Percentiles rank a stretch among this genome's conserved stretches.
Conservation (phyloP, 352 stramenopile species). For the Pythium sp. region DNA sequence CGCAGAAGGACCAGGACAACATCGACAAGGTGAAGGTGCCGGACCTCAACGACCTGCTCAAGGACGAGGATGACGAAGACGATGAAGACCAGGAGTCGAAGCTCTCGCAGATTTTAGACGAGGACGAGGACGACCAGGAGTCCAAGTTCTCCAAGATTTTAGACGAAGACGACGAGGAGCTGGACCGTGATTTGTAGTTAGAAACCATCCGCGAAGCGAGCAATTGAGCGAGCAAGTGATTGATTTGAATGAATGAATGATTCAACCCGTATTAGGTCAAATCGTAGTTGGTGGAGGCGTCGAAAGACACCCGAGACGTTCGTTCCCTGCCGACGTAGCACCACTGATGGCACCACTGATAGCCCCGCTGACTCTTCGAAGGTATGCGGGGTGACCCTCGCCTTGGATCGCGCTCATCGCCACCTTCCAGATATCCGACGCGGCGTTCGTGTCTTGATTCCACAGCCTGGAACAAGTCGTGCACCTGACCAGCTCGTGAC, state of each 20-base stretch:
- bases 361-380: too few species aligned
- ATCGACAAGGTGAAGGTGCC: constrained; percentile 95
- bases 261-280: neutral
- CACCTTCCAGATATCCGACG: too few species aligned
- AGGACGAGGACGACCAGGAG: constrained; percentile 60
- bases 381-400: too few species aligned
- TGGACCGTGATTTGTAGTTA: constrained; percentile 71
- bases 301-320: too few species aligned
- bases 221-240: neutral
- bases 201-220: neutral
- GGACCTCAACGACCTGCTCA: constrained; percentile 81
- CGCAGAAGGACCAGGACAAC: constrained; percentile 96
- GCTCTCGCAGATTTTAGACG: constrained; percentile 80
- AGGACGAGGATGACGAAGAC: constrained; percentile 79
- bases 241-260: constrained; percentile 10
- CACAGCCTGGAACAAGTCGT: too few species aligned
- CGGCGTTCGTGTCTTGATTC: too few species aligned
- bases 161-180: constrained; percentile 46
- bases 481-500: too few species aligned
- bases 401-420: too few species aligned
- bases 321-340: too few species aligned
- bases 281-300: too few species aligned
- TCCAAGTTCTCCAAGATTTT: constrained; percentile 81
- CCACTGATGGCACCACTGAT: too few species aligned
- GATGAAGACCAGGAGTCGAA: constrained; percentile 63